phyloP scores from a whole-genome alignment of 2,329 filamentous ascomycete genomes.

The Alternaria ventricosa region DNA sequence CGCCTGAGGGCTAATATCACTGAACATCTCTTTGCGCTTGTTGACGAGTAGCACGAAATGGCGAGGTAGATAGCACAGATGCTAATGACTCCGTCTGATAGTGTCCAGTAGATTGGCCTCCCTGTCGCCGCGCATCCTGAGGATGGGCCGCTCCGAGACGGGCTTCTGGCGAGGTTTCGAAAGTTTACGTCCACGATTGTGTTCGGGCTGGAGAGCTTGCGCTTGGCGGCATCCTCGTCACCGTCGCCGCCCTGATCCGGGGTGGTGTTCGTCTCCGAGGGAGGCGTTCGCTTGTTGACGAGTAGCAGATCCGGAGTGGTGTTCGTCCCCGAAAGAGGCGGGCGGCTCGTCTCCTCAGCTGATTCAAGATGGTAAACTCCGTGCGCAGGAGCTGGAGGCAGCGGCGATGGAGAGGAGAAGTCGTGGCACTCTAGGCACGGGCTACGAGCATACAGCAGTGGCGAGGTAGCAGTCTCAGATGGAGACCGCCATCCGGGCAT shows the following conservation, averaged over 20 bases:
- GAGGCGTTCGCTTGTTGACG: background rate
- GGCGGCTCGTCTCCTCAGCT: too few species aligned
- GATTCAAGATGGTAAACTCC: background rate
- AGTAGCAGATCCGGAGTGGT: background rate
- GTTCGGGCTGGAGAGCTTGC: constrained; percentile 18
- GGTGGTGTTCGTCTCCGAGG: background rate
- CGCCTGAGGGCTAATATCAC: constrained; percentile 16
- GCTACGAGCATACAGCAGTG: constrained; percentile 8
- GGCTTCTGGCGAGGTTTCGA: background rate
- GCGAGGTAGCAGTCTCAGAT: constrained; percentile 2
- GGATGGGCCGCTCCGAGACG: background rate
- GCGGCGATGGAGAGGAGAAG: constrained; percentile 6
- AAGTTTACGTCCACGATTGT: background rate
- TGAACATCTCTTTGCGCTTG: background rate
- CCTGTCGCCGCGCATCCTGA: background rate
- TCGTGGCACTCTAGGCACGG: constrained; percentile 6
- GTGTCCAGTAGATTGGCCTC: background rate
- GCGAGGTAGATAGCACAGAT: background rate
- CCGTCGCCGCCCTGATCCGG: background rate
- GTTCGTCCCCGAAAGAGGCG: background rate
- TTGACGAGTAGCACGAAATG: background rate
- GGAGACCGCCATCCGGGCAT: background rate
- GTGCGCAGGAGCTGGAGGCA: background rate
- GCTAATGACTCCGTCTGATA: background rate
- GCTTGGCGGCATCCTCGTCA: constrained; percentile 24